These are phyloP conservation scores for Rubia yunnanensis DNA, from an alignment of 257 asterid genomes.

Conservation along the genomic window DNA sequence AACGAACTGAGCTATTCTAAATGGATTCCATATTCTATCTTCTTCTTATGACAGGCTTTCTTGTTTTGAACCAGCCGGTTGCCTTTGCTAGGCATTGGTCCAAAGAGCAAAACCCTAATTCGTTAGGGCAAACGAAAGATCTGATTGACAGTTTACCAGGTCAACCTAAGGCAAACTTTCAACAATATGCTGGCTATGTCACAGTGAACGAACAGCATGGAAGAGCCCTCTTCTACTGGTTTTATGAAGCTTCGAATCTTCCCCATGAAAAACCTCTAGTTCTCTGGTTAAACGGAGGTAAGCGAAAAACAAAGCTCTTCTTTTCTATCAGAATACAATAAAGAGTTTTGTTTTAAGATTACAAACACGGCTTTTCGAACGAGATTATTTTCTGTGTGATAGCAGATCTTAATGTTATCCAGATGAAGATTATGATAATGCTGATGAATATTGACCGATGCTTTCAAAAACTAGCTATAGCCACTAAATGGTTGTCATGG, in stretches of 20 bases:
- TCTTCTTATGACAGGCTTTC: constrained; percentile 18
- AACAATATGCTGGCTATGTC: constrained; percentile 66
- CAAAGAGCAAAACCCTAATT: constrained; percentile 21
- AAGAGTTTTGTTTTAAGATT: neutral
- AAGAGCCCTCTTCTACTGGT: constrained; percentile 87
- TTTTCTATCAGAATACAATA: too few relatives aligned
- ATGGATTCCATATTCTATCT: constrained; percentile 37
- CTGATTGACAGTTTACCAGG: constrained; percentile 70
- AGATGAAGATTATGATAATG: neutral
- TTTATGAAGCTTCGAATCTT: constrained; percentile 50
- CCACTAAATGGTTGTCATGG: neutral
- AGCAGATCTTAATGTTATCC: neutral
- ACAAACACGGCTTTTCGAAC: neutral
- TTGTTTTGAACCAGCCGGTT: constrained; percentile 22
- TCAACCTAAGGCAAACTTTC: constrained; percentile 54
- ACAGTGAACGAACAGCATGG: constrained; percentile 54
- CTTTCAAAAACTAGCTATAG: neutral
- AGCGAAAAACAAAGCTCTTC: too few relatives aligned
- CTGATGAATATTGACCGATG: neutral
- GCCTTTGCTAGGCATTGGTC: constrained; percentile 38
- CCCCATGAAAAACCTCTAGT: constrained; percentile 70
- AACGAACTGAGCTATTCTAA: too few relatives aligned
- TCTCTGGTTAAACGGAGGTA: constrained; percentile 97
- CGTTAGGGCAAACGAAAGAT: constrained; percentile 25
- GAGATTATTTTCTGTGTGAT: neutral